Evolutionary conservation across 345 rosid species (phyloP).

Genomic region (Crucihimalaya himalaica): DNA sequence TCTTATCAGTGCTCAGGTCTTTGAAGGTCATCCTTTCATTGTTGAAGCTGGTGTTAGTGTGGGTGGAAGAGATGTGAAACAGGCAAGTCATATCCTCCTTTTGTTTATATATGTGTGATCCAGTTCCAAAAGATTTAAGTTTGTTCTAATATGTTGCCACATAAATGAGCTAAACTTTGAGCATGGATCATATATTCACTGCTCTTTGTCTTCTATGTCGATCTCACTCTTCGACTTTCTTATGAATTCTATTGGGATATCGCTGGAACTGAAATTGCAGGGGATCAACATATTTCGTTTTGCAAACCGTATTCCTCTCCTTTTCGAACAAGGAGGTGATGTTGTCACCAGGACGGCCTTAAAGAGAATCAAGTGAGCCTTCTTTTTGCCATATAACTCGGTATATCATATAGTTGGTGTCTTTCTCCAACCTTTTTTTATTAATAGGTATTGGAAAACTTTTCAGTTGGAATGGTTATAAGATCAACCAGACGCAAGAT

Average conservation of each 20-base stretch:
- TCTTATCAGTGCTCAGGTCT: conserved; percentile 86
- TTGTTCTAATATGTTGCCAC: not conserved
- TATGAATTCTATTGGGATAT: not conserved
- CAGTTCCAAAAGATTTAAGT: not conserved
- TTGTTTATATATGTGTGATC: conserved; percentile 6
- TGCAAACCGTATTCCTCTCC: conserved; percentile 95
- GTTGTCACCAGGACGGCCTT: conserved; percentile 93
- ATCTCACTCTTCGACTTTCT: conserved; percentile 5
- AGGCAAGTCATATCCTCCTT: conserved; percentile 48
- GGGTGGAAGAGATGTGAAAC: conserved; percentile 96
- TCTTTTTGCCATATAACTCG: not conserved
- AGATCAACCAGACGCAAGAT: conserved; percentile 89
- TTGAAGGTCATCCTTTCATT: conserved; percentile 96
- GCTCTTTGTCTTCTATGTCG: not conserved
- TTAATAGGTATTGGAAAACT: not conserved
- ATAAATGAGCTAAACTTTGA: not conserved
- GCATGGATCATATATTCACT: not conserved
- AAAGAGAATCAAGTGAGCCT: conserved; percentile 86
- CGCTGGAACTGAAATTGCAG: conserved; percentile 45
- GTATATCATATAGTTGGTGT: conserved; percentile 1
- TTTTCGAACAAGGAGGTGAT: conserved; percentile 98
- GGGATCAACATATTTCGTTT: conserved; percentile 90
- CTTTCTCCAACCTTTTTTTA: not conserved
- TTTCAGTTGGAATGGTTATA: conserved; percentile 89
- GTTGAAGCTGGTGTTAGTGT: conserved; percentile 98